These are phyloP conservation scores for Amoebophrya sp. DNA, from an alignment of 169 alveolate genomes.

Conservation along the genomic window DNA sequence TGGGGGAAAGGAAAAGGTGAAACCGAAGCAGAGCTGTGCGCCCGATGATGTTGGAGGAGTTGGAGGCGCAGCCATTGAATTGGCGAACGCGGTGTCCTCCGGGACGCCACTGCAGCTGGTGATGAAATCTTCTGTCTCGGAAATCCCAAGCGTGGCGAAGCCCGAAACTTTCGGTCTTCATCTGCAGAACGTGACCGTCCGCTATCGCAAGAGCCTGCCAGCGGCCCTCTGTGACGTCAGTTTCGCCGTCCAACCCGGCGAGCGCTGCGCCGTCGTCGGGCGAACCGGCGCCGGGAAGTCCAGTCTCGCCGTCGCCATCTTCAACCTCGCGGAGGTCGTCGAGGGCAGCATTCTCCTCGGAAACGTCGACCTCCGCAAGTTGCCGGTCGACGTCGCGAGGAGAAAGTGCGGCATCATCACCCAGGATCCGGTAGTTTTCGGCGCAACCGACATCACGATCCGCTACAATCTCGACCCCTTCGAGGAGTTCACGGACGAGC, in stretches of 20 bases:
- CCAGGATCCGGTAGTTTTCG: conserved; percentile 56
- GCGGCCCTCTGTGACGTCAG: neutral
- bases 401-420: conserved; percentile 46
- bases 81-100: no score
- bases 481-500: conserved; percentile 32
- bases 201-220: neutral
- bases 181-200: neutral
- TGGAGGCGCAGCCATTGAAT: no score
- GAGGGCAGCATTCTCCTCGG: conserved; percentile 24
- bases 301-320: conserved; percentile 46
- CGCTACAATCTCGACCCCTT: conserved; percentile 59
- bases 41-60: no score
- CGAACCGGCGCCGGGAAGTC: conserved; percentile 76
- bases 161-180: neutral
- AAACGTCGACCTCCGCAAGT: conserved; percentile 23
- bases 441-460: conserved; percentile 34
- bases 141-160: neutral
- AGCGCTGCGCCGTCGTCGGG: conserved; percentile 65
- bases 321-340: conserved; percentile 40
- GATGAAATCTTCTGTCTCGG: neutral
- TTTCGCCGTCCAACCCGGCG: conserved; percentile 20
- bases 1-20: no score
- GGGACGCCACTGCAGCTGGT: no score
- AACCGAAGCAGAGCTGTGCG: no score
- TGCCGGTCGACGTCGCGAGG: conserved; percentile 26